Conservation (phyloP, 345 rosid species). For the Lepidium sativum region DNA sequence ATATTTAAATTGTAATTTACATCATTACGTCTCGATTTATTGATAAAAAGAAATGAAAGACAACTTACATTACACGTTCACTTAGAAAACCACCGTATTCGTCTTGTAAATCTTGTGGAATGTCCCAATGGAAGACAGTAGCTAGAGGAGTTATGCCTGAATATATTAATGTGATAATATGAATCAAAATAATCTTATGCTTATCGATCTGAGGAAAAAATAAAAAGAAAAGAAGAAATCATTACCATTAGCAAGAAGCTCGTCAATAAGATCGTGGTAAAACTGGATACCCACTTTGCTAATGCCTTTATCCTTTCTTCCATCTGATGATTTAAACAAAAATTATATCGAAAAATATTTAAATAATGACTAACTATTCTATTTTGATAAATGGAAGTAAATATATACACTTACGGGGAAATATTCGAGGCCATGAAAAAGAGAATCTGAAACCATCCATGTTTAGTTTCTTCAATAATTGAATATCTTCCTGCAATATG, state of each 20-base stretch:
- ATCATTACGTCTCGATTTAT: neutral
- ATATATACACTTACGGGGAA: constrained; percentile 23
- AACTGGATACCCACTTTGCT: constrained; percentile 29
- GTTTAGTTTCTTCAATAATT: constrained; percentile 21
- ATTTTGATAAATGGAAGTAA: neutral
- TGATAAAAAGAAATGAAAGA: neutral
- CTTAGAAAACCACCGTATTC: constrained; percentile 18
- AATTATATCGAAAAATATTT: no score
- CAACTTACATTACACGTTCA: constrained; percentile 7
- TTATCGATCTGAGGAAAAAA: neutral
- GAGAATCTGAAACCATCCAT: constrained; percentile 35
- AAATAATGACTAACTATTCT: neutral
- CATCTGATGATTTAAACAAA: constrained; percentile 17
- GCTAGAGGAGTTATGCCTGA: constrained; percentile 13
- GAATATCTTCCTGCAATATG: constrained; percentile 24
- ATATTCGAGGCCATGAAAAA: constrained; percentile 37
- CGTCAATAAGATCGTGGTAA: constrained; percentile 40
- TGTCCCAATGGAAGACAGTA: constrained; percentile 24
- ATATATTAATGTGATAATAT: neutral
- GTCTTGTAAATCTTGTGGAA: constrained; percentile 15
- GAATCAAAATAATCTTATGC: neutral
- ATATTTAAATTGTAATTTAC: neutral
- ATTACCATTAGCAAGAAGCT: constrained; percentile 29
- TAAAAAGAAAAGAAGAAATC: neutral
- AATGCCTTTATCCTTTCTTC: constrained; percentile 29